phyloP scores from a whole-genome alignment of 345 rosid species.

The Arabis hirsuta region DNA sequence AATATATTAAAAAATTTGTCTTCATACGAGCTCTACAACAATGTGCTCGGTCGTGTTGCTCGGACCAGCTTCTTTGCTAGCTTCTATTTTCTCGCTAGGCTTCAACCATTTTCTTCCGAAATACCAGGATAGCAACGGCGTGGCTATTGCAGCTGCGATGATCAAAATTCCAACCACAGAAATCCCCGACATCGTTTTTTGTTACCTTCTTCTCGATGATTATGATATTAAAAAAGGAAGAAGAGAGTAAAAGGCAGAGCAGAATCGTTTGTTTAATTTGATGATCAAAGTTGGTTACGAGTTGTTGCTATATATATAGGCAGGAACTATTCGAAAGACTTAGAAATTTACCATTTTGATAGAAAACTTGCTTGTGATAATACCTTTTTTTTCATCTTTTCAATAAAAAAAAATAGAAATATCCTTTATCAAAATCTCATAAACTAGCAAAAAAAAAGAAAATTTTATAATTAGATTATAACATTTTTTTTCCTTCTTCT shows the following conservation, averaged over 20 bases:
- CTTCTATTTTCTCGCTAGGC: no score
- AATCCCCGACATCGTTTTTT: not conserved
- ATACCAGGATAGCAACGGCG: no score
- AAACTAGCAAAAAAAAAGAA: not conserved
- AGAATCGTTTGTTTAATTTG: not conserved
- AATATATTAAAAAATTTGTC: no score
- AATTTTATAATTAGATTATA: not conserved
- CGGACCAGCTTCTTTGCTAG: no score
- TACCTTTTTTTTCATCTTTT: not conserved
- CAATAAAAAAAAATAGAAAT: not conserved
- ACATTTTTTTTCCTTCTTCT: not conserved
- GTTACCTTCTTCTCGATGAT: not conserved
- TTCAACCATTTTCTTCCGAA: no score
- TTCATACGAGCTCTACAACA: no score
- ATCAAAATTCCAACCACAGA: not conserved
- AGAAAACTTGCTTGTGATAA: no score
- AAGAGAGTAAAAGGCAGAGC: not conserved
- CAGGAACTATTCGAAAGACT: not conserved
- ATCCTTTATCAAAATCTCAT: not conserved
- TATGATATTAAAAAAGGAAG: not conserved
- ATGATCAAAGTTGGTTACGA: not conserved
- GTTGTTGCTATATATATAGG: conserved; percentile 1
- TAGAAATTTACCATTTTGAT: not conserved
- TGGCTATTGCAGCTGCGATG: no score
- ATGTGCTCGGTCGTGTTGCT: no score